Evolutionary conservation across 768 basidiomycete genomes (phyloP), one percentile per base, ranked within the genome.

Genomic region (Boletus tylopilopsis): DNA sequence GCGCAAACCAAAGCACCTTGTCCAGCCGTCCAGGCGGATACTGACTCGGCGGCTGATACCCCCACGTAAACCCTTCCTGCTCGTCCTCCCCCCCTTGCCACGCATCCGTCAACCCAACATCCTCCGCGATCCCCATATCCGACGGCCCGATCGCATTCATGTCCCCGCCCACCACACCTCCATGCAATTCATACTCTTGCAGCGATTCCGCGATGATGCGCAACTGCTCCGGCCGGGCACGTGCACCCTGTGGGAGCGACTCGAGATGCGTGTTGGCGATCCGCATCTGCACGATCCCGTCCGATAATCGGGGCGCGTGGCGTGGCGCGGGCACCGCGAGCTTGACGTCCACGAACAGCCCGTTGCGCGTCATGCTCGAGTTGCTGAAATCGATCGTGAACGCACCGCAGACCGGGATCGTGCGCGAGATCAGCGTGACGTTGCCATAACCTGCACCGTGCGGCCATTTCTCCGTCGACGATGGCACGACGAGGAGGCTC

Each of bases 241-340:
- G 62, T 52, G 73, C 68, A 9, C 82, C 84, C 1, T 43, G 15
- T 0, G 73, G 70, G 43, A 84, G 59, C 11, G 85, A 85, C 67
- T 90, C 88, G 42, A 90, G 71, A 59, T 90, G 87, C 22, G 86
- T 87, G 62, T 89, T 90, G 23, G 79, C 78, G 34, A 89, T 68
- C 24, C 85, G 74, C 53, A 88, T 49, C n/a, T 73, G 71, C 44
- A 76, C 72, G 23, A 71, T 66, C 41, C 70, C 67, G 35, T 71
- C 72, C 30, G 63, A 61, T 30, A 69, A 38, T 5, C 61, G 60
- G 52, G 69, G 23, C 56, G 68, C 40, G 58, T 66, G 44, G 16
- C 53, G 70, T 2, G 66, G 59, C 23, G 60, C 57, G 0, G 71
- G 71, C 21, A 72, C 55, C 39, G 69, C 64, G 36, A 85, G 58